These are phyloP conservation scores for Malus hybrid DNA, from an alignment of 331 rosid species.

Conservation along the genomic window DNA sequence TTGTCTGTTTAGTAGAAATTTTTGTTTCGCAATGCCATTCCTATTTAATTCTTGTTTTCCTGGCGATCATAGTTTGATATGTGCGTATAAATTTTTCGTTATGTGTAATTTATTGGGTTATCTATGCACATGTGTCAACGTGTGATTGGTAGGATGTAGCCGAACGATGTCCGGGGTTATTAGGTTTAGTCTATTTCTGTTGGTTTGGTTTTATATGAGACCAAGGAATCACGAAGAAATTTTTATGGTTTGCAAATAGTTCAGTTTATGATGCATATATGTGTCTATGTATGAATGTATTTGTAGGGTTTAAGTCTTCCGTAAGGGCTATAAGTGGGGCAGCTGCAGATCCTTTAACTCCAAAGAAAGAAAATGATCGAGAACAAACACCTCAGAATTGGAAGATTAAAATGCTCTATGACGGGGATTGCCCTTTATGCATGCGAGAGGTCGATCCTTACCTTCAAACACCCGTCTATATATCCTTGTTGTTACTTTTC, in stretches of 20 bases:
- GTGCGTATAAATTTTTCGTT: too few species aligned
- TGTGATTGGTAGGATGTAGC: too few species aligned
- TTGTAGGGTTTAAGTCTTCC: constrained; percentile 27
- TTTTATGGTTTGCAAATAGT: too few species aligned
- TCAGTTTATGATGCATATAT: too few species aligned
- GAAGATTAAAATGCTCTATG: constrained; percentile 94
- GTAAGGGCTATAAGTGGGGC: constrained; percentile 49
- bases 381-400: constrained; percentile 39
- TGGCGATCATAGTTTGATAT: background rate
- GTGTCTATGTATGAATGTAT: background rate
- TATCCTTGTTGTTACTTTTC: background rate
- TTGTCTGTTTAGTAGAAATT: background rate
- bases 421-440: constrained; percentile 90
- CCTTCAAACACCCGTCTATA: background rate
- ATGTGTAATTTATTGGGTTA: accelerated
- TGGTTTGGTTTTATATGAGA: background rate
- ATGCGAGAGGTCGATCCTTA: constrained; percentile 68
- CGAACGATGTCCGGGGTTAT: background rate
- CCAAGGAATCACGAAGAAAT: too few species aligned
- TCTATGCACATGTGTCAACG: background rate
- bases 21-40: background rate
- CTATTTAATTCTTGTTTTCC: too few species aligned
- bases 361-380: constrained; percentile 36
- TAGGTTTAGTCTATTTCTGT: background rate
- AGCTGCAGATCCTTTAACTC: constrained; percentile 26